Percentiles rank a stretch among this genome's conserved stretches.
Conservation (phyloP, 306 rosid genomes). For the Trifolium pratense region DNA sequence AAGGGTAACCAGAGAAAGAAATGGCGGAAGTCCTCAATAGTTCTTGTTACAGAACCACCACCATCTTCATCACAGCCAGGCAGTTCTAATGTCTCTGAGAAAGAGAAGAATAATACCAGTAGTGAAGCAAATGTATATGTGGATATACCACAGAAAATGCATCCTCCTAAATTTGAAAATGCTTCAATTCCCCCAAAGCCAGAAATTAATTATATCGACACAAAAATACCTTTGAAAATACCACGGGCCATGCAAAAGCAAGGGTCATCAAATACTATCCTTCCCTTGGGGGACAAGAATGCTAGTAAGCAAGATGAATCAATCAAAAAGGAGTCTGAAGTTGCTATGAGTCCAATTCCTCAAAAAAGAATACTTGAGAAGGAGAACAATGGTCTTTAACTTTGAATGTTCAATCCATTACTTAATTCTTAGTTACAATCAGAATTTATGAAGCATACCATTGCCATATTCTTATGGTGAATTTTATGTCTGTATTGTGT, state of each 20-base stretch:
- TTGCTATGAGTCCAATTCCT: slow-evolving; percentile 58
- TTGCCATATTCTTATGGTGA: slow-evolving; percentile 45
- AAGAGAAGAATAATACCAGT: slow-evolving; percentile 32
- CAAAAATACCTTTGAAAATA: slow-evolving; percentile 54
- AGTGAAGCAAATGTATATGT: slow-evolving; percentile 28
- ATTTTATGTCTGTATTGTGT: slow-evolving; percentile 25
- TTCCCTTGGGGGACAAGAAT: slow-evolving; percentile 75
- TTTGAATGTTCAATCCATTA: slow-evolving; percentile 35
- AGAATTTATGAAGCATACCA: not conserved
- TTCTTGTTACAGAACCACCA: slow-evolving; percentile 72
- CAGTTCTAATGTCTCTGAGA: slow-evolving; percentile 44
- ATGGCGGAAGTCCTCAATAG: slow-evolving; percentile 72
- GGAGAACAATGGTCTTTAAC: slow-evolving; percentile 76
- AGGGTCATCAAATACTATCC: slow-evolving; percentile 48
- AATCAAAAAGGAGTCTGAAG: slow-evolving; percentile 56
- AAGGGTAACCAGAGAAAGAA: slow-evolving; percentile 78
- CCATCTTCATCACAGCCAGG: slow-evolving; percentile 57
- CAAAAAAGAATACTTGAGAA: slow-evolving; percentile 65
- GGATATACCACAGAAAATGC: slow-evolving; percentile 39
- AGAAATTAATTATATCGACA: slow-evolving; percentile 43
- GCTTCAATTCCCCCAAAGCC: slow-evolving; percentile 43
- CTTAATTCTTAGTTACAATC: not conserved
- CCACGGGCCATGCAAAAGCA: slow-evolving; percentile 87
- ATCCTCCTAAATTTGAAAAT: slow-evolving; percentile 35
- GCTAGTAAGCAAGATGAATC: slow-evolving; percentile 58